Evolutionary conservation across 768 basidiomycete genomes (phyloP).

Genomic region (Lepiota brunneoincarnata): DNA sequence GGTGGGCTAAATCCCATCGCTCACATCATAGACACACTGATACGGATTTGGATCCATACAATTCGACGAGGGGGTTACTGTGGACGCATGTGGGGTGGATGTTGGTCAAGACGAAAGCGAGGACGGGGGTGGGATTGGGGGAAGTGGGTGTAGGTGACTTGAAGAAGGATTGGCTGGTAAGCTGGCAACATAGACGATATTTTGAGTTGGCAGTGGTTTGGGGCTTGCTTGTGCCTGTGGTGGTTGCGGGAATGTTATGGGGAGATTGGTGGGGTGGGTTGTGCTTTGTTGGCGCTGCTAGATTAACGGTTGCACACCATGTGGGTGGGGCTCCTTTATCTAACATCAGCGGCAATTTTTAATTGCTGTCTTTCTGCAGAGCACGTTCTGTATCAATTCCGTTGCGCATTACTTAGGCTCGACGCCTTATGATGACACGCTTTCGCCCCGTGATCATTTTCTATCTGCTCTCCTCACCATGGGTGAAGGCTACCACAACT

Average conservation of each 20-base stretch:
- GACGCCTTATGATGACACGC: conserved; percentile 77
- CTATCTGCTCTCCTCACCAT: conserved; percentile 81
- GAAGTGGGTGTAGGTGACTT: conserved; percentile 73
- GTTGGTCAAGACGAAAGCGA: conserved; percentile 70
- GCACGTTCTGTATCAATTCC: conserved; percentile 88
- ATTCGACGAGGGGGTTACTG: conserved; percentile 71
- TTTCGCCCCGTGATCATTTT: conserved; percentile 76
- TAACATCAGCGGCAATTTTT: not conserved
- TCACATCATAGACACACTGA: conserved; percentile 85
- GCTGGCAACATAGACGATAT: conserved; percentile 79
- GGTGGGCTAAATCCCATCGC: conserved; percentile 85
- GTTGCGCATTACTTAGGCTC: conserved; percentile 84
- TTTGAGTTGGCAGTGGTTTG: conserved; percentile 58
- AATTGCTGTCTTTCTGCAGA: conserved; percentile 35
- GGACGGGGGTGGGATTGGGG: conserved; percentile 43
- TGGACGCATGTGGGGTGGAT: conserved; percentile 89
- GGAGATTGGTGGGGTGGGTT: conserved; percentile 77
- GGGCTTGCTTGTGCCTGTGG: conserved; percentile 67
- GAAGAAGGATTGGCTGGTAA: conserved; percentile 62
- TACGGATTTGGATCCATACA: conserved; percentile 84
- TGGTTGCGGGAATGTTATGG: conserved; percentile 70
- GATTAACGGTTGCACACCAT: conserved; percentile 79
- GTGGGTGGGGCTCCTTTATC: conserved; percentile 39
- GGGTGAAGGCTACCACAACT: conserved; percentile 90
- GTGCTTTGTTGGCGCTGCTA: conserved; percentile 70